Conservation (phyloP, 129 eudicot species). For the Scalesia atractyloides region DNA sequence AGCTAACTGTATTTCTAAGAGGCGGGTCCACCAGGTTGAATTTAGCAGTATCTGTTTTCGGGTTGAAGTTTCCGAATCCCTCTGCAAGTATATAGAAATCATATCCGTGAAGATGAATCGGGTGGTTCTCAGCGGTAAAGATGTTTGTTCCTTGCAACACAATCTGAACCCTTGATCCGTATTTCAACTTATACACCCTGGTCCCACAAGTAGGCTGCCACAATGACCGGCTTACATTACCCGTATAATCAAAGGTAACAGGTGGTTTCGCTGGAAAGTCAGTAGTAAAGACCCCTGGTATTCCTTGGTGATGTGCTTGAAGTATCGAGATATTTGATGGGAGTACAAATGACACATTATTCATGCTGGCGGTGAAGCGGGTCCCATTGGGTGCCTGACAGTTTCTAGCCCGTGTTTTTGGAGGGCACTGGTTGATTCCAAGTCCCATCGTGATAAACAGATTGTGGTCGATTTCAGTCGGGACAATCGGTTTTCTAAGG, state of each 20-base stretch:
- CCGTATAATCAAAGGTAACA: constrained; percentile 79
- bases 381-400: constrained; percentile 98
- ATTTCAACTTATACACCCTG: constrained; percentile 63
- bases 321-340: constrained; percentile 79
- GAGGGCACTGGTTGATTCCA: constrained; percentile 77
- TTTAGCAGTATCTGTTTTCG: constrained; percentile 63
- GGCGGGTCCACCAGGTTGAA: constrained; percentile 97
- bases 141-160: constrained; percentile 91
- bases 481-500: constrained; percentile 60
- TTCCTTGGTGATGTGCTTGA: constrained; percentile 74
- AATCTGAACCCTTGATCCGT: constrained; percentile 75
- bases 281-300: constrained; percentile 76
- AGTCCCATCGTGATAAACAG: constrained; percentile 77
- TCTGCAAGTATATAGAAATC: constrained; percentile 88
- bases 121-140: constrained; percentile 92
- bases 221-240: constrained; percentile 78
- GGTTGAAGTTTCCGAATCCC: constrained; percentile 91
- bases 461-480: constrained; percentile 68
- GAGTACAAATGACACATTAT: constrained; percentile 79
- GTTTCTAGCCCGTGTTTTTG: constrained; percentile 48
- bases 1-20: constrained; percentile 76
- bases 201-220: constrained; percentile 85
- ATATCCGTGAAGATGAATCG: constrained; percentile 97
- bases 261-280: constrained; percentile 82
- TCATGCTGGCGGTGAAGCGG: constrained; percentile 92